Base-by-base conservation (phyloP, 2,329 filamentous ascomycete genomes). In the Talaromyces verruculosus region DNA sequence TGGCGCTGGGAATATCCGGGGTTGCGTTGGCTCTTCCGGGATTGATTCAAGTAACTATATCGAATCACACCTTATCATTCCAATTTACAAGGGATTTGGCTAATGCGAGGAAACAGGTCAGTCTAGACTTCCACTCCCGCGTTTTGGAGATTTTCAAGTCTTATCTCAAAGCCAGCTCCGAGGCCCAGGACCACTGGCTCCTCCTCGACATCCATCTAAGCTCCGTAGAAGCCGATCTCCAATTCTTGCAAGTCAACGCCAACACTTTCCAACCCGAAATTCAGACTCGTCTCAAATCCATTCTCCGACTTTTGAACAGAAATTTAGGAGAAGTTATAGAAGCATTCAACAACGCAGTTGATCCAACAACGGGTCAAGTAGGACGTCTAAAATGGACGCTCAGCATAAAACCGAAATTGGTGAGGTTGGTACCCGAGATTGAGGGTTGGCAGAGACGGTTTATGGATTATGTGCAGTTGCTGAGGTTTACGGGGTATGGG, bases 391-490 rank as follows among this genome's bases (percentile, higher is more conserved):
- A 59, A 59, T 59, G 37, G 57, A 59, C 25, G 13, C 11, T 59
- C 1, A 1, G 2, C 2, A 35, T 59, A 28, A 59, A 59, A 19
- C 57, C 57, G 10, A 39, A 15, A 28, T 35, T 59, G 35, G 57
- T 35, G 15, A 37, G 13, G 6, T 13, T 59, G 35, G 22, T 59
- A 0, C 35, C 57, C n/a, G 57, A 59, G 5, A 41, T 59, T n/a
- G 57, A 59, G 10, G 19, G 33, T 0, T 59, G 57, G 57, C 57
- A 59, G 33, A 39, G 57, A 17, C 35, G 57, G 5, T 59, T 59
- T 28, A 59, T 59, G 57, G 57, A 59, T 43, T 59, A 59, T 59
- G 35, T 59, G 10, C 57, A 59, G 22, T 35, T 59, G 15, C 25
- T 59, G 22, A 22, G 57, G 22, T 59, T 59, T 22, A 59, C 57